Conservation (phyloP, 2,329 filamentous ascomycete genomes). For the Penicillium vulpinum region DNA sequence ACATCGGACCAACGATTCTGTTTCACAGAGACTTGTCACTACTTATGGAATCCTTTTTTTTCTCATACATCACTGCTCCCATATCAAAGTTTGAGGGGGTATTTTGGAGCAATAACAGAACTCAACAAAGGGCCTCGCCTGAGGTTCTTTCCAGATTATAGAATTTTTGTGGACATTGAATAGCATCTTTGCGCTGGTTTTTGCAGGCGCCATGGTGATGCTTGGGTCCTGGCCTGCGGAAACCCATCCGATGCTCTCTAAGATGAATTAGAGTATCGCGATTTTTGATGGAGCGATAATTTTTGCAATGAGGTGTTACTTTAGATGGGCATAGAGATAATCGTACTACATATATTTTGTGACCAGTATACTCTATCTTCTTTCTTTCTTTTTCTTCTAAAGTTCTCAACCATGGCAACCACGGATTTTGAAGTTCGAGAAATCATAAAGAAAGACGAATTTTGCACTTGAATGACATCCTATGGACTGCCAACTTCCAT, state of each 20-base stretch:
- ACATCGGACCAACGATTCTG: no score
- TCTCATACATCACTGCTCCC: no score
- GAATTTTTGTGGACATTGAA: neutral
- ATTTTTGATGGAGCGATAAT: neutral
- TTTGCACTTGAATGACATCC: neutral
- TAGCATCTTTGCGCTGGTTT: neutral
- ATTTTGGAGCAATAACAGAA: no score
- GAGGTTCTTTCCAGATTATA: neutral
- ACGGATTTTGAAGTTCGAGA: neutral
- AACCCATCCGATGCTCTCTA: neutral
- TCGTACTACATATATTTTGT: neutral
- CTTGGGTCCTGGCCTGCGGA: neutral
- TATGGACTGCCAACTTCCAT: neutral
- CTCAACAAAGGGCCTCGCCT: no score
- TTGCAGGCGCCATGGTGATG: neutral
- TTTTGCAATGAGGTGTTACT: neutral
- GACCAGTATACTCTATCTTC: no score
- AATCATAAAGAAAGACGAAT: neutral
- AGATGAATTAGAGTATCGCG: neutral
- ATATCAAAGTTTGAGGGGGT: no score
- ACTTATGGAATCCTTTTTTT: no score
- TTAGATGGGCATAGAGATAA: neutral
- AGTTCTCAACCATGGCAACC: neutral
- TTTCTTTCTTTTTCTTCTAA: neutral
- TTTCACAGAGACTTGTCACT: no score